Percentiles rank a stretch among this genome's conserved stretches.
Evolutionary conservation across 805 yeast species (phyloP).

Genomic region (Phaffomyces antillensis): DNA sequence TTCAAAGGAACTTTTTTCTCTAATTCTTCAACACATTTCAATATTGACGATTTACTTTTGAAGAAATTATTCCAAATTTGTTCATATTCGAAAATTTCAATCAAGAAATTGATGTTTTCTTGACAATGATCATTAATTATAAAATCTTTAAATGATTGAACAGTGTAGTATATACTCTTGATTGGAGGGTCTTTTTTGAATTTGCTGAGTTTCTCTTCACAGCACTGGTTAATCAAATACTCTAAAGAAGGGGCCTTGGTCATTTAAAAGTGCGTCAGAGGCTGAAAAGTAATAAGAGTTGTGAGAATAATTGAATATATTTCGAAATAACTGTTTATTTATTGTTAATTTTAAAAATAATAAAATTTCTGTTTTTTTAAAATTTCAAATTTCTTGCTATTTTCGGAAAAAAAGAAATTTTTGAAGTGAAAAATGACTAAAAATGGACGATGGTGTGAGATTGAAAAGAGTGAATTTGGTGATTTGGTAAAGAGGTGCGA

Average conservation of each 20-base stretch:
- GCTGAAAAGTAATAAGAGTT: neutral
- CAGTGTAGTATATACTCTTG: slow-evolving; percentile 7
- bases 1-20: slow-evolving; percentile 14
- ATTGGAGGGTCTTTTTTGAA: neutral
- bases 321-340: neutral
- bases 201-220: slow-evolving; percentile 18
- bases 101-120: slow-evolving; percentile 38
- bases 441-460: neutral
- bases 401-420: neutral
- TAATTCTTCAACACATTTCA: slow-evolving; percentile 25
- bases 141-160: slow-evolving; percentile 27
- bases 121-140: slow-evolving; percentile 35
- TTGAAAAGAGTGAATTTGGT: no score
- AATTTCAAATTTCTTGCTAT: no score
- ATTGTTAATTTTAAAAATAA: no score
- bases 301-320: neutral
- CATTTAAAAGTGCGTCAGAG: neutral
- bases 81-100: slow-evolving; percentile 40
- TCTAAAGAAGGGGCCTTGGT: slow-evolving; percentile 19
- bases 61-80: slow-evolving; percentile 31
- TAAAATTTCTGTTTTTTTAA: no score
- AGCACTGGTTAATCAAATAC: slow-evolving; percentile 23
- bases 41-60: slow-evolving; percentile 25
- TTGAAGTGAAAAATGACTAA: neutral
- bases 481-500: no score